phyloP scores from a whole-genome alignment of 345 rosid species.

The Angophora floribunda region DNA sequence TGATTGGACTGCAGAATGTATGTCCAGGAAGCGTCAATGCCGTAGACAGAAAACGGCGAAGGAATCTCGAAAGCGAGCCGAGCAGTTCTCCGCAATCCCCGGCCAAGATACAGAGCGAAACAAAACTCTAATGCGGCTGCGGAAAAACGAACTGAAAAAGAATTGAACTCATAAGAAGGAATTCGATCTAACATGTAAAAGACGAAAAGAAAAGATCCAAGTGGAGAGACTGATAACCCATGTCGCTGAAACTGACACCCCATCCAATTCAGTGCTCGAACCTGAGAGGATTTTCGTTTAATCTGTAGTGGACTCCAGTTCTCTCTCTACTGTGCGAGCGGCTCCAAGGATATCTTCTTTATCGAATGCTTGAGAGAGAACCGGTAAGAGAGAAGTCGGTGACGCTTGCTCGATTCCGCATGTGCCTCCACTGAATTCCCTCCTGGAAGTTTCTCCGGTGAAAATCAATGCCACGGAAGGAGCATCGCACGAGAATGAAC shows the following conservation, averaged over 20 bases:
- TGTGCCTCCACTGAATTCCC: not conserved
- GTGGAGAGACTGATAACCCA: rapidly evolving
- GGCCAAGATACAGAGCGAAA: too few species aligned
- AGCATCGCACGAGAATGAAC: not conserved
- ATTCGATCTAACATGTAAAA: rapidly evolving
- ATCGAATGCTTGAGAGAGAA: not conserved
- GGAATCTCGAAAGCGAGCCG: not conserved
- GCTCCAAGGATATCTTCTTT: too few species aligned
- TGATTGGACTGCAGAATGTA: not conserved
- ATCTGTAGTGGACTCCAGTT: not conserved
- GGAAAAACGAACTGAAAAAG: too few species aligned
- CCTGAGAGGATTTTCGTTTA: not conserved
- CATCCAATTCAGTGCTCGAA: too few species aligned
- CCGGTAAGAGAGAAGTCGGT: not conserved
- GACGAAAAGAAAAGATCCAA: rapidly evolving
- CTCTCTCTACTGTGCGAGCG: not conserved
- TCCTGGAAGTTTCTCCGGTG: not conserved
- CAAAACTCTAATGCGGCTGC: too few species aligned
- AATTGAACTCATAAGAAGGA: too few species aligned
- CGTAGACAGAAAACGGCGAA: rapidly evolving
- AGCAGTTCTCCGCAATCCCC: rapidly evolving
- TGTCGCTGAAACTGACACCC: too few species aligned
- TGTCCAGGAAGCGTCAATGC: not conserved
- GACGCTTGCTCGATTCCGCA: not conserved
- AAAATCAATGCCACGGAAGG: rapidly evolving